A percentile compares a stretch with the other conserved stretches of the same genome.
Evolutionary conservation across 2,329 filamentous ascomycete genomes (phyloP).

Genomic region (Falciphora oryzae): DNA sequence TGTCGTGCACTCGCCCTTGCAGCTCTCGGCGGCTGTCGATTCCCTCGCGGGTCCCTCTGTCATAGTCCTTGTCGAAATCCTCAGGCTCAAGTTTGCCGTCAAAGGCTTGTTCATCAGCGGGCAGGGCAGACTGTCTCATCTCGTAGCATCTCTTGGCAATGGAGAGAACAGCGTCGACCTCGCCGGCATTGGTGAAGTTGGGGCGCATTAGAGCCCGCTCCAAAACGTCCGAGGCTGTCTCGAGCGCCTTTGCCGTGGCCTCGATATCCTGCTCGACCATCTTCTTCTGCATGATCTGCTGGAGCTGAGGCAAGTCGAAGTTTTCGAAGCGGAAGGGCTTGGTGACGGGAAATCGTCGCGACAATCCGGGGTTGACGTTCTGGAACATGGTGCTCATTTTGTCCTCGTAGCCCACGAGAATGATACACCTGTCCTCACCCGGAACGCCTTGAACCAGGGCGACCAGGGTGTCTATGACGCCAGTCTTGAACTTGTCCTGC

Average conservation of each 20-base stretch:
- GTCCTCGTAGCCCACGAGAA: slow-evolving; percentile 64
- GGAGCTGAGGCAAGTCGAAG: slow-evolving; percentile 53
- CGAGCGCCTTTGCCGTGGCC: slow-evolving; percentile 44
- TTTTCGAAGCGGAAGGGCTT: slow-evolving; percentile 64
- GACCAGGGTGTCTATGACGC: slow-evolving; percentile 68
- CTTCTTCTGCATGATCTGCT: slow-evolving; percentile 57
- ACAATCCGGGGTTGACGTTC: slow-evolving; percentile 66
- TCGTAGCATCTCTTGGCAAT: slow-evolving; percentile 42
- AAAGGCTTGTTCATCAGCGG: slow-evolving; percentile 17
- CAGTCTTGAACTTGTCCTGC: slow-evolving; percentile 47
- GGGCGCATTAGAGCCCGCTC: slow-evolving; percentile 53
- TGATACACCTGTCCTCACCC: slow-evolving; percentile 66
- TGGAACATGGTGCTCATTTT: slow-evolving; percentile 68
- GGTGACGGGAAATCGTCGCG: slow-evolving; percentile 57
- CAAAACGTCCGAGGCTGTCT: slow-evolving; percentile 53
- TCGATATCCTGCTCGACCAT: slow-evolving; percentile 48
- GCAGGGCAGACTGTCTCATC: slow-evolving; percentile 16
- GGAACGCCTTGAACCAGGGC: slow-evolving; percentile 64
- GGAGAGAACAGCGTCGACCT: slow-evolving; percentile 66
- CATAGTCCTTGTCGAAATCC: slow-evolving; percentile 55
- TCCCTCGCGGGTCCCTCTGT: slow-evolving; percentile 39
- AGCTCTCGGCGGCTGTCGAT: slow-evolving; percentile 51
- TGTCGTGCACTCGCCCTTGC: slow-evolving; percentile 49
- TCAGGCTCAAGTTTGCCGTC: slow-evolving; percentile 22
- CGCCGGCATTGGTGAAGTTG: slow-evolving; percentile 67